A percentile compares a stretch with the other conserved stretches of the same genome.
Conservation (phyloP, 331 rosid genomes). For the Malus hybrid region DNA sequence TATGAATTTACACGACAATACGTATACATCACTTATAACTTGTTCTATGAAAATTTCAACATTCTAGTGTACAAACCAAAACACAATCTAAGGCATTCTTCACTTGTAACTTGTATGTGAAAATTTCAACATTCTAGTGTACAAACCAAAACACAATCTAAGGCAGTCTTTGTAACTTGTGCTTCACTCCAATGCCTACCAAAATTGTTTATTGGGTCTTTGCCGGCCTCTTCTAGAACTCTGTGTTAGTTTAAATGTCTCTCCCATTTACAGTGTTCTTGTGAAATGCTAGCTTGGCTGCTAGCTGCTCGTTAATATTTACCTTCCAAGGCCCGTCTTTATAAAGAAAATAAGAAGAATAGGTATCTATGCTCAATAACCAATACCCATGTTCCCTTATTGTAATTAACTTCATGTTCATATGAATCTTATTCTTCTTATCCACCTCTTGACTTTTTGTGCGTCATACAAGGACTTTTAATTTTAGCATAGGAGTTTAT, state of each 20-base stretch:
- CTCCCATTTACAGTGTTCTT: not conserved
- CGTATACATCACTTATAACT: not conserved
- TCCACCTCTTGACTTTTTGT: not conserved
- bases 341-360: not conserved
- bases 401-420: not conserved
- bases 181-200: not conserved
- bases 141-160: not conserved
- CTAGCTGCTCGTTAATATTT: not conserved
- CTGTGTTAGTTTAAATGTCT: not conserved
- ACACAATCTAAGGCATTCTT: not conserved
- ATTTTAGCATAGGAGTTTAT: too few relatives aligned
- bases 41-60: not conserved
- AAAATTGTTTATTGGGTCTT: not conserved
- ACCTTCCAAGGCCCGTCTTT: not conserved
- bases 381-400: not conserved
- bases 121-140: not conserved
- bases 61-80: not conserved
- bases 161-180: not conserved
- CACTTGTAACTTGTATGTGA: not conserved
- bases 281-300: not conserved
- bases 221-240: not conserved
- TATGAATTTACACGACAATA: not conserved
- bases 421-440: not conserved
- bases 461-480: not conserved
- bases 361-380: not conserved